phyloP scores from a whole-genome alignment of 768 basidiomycete genomes.

The Tremella fuciformis region DNA sequence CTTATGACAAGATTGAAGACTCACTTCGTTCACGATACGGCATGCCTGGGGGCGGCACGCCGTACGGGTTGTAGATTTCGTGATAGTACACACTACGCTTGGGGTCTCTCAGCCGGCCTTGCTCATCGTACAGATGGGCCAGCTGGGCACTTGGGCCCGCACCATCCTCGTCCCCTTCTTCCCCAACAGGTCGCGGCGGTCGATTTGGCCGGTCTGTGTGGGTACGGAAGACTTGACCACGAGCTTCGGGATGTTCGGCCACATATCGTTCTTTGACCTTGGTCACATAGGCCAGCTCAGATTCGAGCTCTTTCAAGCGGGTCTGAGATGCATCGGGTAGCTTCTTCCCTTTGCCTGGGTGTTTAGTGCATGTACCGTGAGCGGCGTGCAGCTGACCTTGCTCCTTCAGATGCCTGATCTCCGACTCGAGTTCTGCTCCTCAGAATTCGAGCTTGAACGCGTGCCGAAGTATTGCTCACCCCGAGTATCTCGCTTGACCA shows the following conservation, averaged over 20 bases:
- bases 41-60: constrained; percentile 93
- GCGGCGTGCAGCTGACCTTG: constrained; percentile 25
- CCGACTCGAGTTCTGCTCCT: constrained; percentile 70
- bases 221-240: constrained; percentile 68
- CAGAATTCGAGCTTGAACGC: neutral
- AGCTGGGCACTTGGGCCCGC: constrained; percentile 49
- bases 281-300: constrained; percentile 74
- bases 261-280: constrained; percentile 89
- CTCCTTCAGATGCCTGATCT: constrained; percentile 56
- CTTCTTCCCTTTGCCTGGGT: constrained; percentile 3
- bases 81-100: constrained; percentile 91
- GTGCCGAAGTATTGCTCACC: constrained; percentile 55
- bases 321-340: constrained; percentile 53
- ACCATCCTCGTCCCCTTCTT: constrained; percentile 60
- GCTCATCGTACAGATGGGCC: constrained; percentile 63
- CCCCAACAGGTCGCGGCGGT: constrained; percentile 54
- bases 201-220: constrained; percentile 53
- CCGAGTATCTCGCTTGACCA: constrained; percentile 89
- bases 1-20: constrained; percentile 34
- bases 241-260: constrained; percentile 87
- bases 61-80: constrained; percentile 86
- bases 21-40: constrained; percentile 84
- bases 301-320: constrained; percentile 68
- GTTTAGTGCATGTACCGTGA: neutral
- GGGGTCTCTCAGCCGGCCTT: constrained; percentile 83